These are phyloP conservation scores for Balamuthia mandrillaris DNA, from an alignment of 208 protist genomes.

Conservation along the genomic window DNA sequence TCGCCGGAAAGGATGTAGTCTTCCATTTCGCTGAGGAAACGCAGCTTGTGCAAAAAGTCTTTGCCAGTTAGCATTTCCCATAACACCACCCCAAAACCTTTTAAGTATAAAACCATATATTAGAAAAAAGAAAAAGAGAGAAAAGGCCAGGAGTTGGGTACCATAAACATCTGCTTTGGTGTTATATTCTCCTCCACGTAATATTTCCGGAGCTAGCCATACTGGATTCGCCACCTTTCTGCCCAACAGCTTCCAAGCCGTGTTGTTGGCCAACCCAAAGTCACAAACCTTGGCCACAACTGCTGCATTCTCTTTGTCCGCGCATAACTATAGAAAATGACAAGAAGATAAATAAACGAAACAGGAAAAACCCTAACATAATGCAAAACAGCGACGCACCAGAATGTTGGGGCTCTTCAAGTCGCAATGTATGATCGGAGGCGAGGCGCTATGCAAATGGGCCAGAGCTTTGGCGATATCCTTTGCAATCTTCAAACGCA, in stretches of 20 bases:
- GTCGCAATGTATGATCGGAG: slow-evolving; percentile 58
- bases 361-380: too few species aligned
- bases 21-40: not conserved
- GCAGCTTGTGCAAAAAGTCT: not conserved
- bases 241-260: not conserved
- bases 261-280: slow-evolving; percentile 4
- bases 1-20: slow-evolving; percentile 21
- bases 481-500: slow-evolving; percentile 41
- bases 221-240: slow-evolving; percentile 41
- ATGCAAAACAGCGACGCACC: not conserved
- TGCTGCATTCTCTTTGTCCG: not conserved
- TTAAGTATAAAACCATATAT: not conserved
- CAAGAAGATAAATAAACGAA: too few species aligned
- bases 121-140: slow-evolving; percentile 34
- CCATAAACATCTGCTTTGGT: slow-evolving; percentile 42
- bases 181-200: slow-evolving; percentile 34
- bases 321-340: too few species aligned
- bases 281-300: slow-evolving; percentile 34
- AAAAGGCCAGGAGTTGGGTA: not conserved
- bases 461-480: slow-evolving; percentile 56
- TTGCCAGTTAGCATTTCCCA: not conserved
- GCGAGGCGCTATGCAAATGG: slow-evolving; percentile 52
- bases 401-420: slow-evolving; percentile 55
- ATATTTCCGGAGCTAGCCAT: slow-evolving; percentile 59
- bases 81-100: not conserved